Conservation (phyloP, 192 early-diverging fungal species). For the Geranomyces variabilis region DNA sequence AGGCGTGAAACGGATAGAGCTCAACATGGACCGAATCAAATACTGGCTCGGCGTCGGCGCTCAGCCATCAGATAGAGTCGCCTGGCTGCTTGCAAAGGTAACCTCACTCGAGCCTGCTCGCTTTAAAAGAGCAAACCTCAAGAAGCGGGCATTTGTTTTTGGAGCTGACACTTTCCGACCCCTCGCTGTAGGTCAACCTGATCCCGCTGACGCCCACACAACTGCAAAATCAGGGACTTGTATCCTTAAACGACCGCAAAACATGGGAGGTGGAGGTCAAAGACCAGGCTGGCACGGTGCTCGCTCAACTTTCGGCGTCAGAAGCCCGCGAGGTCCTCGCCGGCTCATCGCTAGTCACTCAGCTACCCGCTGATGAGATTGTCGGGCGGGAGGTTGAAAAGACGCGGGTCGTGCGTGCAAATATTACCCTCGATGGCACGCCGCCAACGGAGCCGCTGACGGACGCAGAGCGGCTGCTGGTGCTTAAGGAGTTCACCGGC, state of each 20-base stretch:
- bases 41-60: constrained; percentile 98
- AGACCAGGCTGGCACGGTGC: constrained; percentile 24
- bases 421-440: constrained; percentile 39
- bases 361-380: constrained; percentile 36
- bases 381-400: neutral
- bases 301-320: constrained; percentile 26
- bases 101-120: no score
- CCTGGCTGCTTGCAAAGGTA: constrained; percentile 84
- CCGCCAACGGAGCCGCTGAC: constrained; percentile 37
- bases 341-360: constrained; percentile 5
- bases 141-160: neutral
- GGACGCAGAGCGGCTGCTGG: constrained; percentile 34
- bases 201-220: constrained; percentile 65
- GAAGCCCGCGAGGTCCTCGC: constrained; percentile 30
- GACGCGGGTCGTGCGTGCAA: neutral
- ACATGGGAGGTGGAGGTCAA: constrained; percentile 52
- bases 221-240: constrained; percentile 46
- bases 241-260: constrained; percentile 47
- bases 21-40: constrained; percentile 88
- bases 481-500: constrained; percentile 41
- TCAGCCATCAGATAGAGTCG: constrained; percentile 91
- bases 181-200: constrained; percentile 53
- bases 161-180: neutral
- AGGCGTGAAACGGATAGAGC: constrained; percentile 80
- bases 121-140: neutral